Evolutionary conservation across 1,139 yeast genomes (phyloP), one percentile per base, ranked within the genome.

Genomic region (Zygosaccharomyces pseudobailii): DNA sequence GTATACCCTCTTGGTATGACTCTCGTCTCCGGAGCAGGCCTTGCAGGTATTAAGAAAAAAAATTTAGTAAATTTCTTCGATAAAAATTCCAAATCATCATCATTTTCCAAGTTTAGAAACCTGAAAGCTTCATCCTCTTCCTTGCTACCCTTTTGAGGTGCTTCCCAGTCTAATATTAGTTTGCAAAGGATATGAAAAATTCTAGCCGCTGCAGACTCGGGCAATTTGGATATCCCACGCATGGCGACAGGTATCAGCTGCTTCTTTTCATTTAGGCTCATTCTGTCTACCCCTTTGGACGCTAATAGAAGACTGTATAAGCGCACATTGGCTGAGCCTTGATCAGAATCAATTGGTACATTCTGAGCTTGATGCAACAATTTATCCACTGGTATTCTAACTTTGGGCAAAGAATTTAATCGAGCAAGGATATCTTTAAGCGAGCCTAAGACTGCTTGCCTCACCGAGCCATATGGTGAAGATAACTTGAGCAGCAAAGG

Each of bases 401-500:
- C 70, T 1, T 55, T 58, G 43, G 74, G 62, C n/a, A 83, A 72
- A 0, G 88, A 76, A 43, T 78, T 75, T 45, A 87, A 70, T 49
- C 96, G 72, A 1, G 88, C 82, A 45, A 84, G 74, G 19, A 87
- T 60, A 60, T 85, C 82, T 53, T 82, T 83, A 42, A 87, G 73
- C 23, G 84, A 77, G 52, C 80, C 80, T 37, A 84, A 74, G 2
- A 90, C 82, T 43, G 85, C 82, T 38, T 76, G 71, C 49, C 94
- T 73, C 1, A 86, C 95, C n/a, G 76, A 70, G 0, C 73, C 71
- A 63, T 86, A 78, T 3, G 83, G 78, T 33, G 97, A 88, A 4
- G 84, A 79, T 49, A 90, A 73, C 62, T 92, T 92, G 51, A 90
- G 71, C 33, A 92, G 68, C 34, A 90, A 65, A 1, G 98, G 97